phyloP scores from a whole-genome alignment of 345 rosid species.

The Aethionema arabicum region DNA sequence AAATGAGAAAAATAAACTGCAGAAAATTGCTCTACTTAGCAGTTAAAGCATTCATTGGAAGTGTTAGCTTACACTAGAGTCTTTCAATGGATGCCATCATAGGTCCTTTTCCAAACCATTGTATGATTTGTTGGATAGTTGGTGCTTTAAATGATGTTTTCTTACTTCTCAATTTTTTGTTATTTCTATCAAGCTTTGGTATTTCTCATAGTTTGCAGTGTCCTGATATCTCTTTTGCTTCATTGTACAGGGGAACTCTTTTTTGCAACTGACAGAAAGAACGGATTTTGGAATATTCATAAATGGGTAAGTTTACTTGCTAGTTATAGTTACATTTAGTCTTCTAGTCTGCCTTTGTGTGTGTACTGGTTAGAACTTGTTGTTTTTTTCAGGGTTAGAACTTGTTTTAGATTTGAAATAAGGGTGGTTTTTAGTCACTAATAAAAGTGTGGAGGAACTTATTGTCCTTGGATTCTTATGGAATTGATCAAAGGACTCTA shows the following conservation, averaged over 20 bases:
- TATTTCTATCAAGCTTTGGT: neutral
- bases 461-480: neutral
- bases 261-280: conserved; percentile 71
- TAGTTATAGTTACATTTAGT: conserved; percentile 13
- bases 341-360: conserved; percentile 1
- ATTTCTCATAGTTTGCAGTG: neutral
- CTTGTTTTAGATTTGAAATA: conserved; percentile 9
- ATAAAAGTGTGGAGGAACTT: neutral
- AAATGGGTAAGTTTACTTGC: conserved; percentile 66
- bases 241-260: conserved; percentile 78
- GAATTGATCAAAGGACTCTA: neutral
- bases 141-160: neutral
- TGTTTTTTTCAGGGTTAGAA: too few relatives aligned
- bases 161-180: neutral
- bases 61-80: neutral
- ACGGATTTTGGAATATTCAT: conserved; percentile 91
- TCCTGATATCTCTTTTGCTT: conserved; percentile 17
- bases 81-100: conserved; percentile 7
- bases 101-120: neutral
- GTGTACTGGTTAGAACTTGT: conserved; percentile 7
- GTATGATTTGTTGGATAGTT: neutral
- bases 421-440: neutral
- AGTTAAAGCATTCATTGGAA: neutral
- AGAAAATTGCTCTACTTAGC: neutral
- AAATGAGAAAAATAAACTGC: conserved; percentile 1